phyloP scores from a whole-genome alignment of 768 basidiomycete genomes.

The Hortiboletus campestris region DNA sequence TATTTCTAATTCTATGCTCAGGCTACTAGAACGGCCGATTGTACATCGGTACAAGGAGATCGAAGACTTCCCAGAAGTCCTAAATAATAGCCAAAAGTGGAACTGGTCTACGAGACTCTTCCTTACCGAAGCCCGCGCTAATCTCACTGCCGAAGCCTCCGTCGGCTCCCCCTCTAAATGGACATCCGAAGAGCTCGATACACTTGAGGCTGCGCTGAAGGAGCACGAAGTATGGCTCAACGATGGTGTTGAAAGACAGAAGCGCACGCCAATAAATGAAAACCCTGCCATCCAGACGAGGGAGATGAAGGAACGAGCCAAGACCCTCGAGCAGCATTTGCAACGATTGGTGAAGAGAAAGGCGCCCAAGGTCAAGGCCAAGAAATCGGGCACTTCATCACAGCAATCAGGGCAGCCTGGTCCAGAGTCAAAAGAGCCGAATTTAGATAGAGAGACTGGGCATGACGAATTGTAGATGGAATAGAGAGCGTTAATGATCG shows the following conservation, averaged over 20 bases:
- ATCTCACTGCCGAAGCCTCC: conserved; percentile 64
- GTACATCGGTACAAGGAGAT: conserved; percentile 88
- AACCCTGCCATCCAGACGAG: conserved; percentile 83
- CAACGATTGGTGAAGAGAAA: conserved; percentile 68
- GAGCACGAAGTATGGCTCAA: conserved; percentile 85
- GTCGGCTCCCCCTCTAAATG: conserved; percentile 71
- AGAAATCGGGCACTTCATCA: conserved; percentile 39
- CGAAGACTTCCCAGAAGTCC: conserved; percentile 75
- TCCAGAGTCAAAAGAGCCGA: conserved; percentile 18
- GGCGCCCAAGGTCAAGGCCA: conserved; percentile 57
- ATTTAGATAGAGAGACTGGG: conserved; percentile 17
- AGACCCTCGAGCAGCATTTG: conserved; percentile 73
- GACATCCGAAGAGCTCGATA: conserved; percentile 82
- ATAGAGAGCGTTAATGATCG: conserved; percentile 13
- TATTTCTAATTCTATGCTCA: conserved; percentile 29
- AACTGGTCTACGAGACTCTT: conserved; percentile 88
- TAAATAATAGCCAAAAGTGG: conserved; percentile 84
- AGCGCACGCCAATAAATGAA: conserved; percentile 64
- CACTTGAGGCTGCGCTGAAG: conserved; percentile 69
- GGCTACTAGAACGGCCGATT: conserved; percentile 76
- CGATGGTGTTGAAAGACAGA: conserved; percentile 81
- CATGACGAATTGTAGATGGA: conserved; percentile 32
- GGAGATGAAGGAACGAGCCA: conserved; percentile 84
- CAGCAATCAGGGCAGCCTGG: conserved; percentile 13
- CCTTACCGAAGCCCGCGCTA: conserved; percentile 73